These are phyloP conservation scores for Coniosporium apollinis DNA, from an alignment of 495 filamentous ascomycete genomes.

Conservation along the genomic window DNA sequence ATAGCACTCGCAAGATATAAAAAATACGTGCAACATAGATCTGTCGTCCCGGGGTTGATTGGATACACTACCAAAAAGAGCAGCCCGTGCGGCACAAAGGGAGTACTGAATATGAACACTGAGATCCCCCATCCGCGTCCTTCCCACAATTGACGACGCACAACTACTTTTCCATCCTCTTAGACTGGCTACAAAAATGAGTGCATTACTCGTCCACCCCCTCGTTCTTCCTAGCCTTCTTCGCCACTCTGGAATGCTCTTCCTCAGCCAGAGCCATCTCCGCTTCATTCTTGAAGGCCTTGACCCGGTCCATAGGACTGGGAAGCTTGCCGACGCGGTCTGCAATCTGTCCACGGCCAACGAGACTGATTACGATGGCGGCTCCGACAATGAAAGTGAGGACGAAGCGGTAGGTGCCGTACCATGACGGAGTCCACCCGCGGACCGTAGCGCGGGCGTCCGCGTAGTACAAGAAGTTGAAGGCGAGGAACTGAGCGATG, in stretches of 20 bases:
- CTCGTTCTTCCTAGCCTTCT: conserved; percentile 21
- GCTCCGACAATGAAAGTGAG: conserved; percentile 85
- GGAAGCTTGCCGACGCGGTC: conserved; percentile 31
- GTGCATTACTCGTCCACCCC: conserved; percentile 17
- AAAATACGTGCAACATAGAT: too few species aligned
- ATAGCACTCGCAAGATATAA: too few species aligned
- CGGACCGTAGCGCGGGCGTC: conserved; percentile 57
- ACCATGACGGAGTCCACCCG: conserved; percentile 87
- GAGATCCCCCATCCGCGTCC: too few species aligned
- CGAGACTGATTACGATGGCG: conserved; percentile 69
- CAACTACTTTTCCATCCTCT: too few species aligned
- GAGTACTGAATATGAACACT: too few species aligned
- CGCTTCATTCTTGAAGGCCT: conserved; percentile 40
- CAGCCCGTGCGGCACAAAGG: too few species aligned
- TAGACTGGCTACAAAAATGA: too few species aligned
- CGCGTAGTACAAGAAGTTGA: conserved; percentile 77
- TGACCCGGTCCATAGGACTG: conserved; percentile 44
- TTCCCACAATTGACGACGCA: too few species aligned
- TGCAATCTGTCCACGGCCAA: conserved; percentile 74
- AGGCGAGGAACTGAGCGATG: conserved; percentile 77
- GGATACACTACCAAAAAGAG: too few species aligned
- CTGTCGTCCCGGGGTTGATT: too few species aligned
- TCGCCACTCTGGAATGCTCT: conserved; percentile 35
- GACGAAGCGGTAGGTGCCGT: conserved; percentile 84
- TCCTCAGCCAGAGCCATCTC: conserved; percentile 39